phyloP scores from a whole-genome alignment of 306 rosid genomes.

The Quercus suber region DNA sequence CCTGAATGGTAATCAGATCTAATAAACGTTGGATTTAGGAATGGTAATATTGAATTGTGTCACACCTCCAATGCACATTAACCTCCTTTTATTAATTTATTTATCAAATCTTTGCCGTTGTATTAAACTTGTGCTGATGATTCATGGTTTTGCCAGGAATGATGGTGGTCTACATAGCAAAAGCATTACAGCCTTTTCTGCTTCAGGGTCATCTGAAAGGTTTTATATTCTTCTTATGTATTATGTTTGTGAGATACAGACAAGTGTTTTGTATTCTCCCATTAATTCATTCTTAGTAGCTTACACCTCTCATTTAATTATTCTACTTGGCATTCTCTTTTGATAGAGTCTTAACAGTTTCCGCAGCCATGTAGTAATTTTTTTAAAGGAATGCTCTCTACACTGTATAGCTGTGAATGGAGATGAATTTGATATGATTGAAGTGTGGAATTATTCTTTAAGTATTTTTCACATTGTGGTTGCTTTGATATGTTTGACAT shows the following conservation, averaged over 20 bases:
- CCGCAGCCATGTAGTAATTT: background rate
- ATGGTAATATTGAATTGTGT: background rate
- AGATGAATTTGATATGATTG: background rate
- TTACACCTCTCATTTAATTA: background rate
- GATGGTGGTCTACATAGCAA: conserved; percentile 58
- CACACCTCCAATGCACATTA: background rate
- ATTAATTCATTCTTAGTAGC: background rate
- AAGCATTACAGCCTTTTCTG: conserved; percentile 47
- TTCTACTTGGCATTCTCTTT: background rate
- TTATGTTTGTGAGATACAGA: conserved; percentile 13
- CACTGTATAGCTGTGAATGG: background rate
- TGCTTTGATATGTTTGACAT: background rate
- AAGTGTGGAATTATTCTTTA: background rate
- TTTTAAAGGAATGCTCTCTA: background rate
- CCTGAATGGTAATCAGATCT: background rate
- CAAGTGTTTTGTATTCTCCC: background rate
- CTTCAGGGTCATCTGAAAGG: conserved; percentile 87
- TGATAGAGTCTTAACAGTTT: background rate
- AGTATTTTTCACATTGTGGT: background rate
- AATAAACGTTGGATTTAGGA: background rate
- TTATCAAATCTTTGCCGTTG: background rate
- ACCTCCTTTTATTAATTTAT: background rate
- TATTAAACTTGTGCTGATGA: conserved; percentile 24
- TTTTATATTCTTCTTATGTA: conserved; percentile 26
- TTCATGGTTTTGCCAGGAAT: conserved; percentile 46